These are phyloP conservation scores for Ustilago xerochloae DNA, from an alignment of 1,284 basidiomycete species.

Conservation along the genomic window DNA sequence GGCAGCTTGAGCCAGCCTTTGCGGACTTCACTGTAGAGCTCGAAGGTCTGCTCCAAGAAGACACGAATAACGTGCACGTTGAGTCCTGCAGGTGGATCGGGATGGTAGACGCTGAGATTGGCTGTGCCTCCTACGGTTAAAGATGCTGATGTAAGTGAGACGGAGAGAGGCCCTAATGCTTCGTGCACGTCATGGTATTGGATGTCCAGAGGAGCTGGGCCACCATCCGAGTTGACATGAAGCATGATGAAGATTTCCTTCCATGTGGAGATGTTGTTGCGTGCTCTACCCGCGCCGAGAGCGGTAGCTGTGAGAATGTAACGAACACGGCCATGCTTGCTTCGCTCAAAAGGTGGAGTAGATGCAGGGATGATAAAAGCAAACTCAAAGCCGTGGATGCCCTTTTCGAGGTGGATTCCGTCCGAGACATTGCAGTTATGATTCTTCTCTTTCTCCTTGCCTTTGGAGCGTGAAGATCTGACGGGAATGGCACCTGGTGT, in stretches of 20 bases:
- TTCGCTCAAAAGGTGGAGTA: constrained; percentile 62
- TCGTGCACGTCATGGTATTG: constrained; percentile 65
- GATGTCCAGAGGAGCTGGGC: constrained; percentile 63
- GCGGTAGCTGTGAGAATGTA: constrained; percentile 64
- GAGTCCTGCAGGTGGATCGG: constrained; percentile 61
- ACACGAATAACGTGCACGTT: constrained; percentile 63
- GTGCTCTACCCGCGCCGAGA: constrained; percentile 59
- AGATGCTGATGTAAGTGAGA: constrained; percentile 60
- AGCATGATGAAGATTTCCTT: constrained; percentile 66
- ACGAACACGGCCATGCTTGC: constrained; percentile 61
- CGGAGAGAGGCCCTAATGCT: constrained; percentile 58
- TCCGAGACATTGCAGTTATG: constrained; percentile 29
- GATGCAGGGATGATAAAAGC: constrained; percentile 66
- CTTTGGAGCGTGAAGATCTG: constrained; percentile 30
- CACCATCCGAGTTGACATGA: constrained; percentile 59
- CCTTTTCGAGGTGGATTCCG: constrained; percentile 58
- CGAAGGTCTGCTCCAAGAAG: constrained; percentile 65
- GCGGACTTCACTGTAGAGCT: constrained; percentile 58
- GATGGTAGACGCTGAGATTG: constrained; percentile 58
- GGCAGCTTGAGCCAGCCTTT: constrained; percentile 62
- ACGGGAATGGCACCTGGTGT: constrained; percentile 28
- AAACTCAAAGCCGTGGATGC: constrained; percentile 66
- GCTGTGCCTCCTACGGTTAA: constrained; percentile 65
- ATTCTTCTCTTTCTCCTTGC: constrained; percentile 49
- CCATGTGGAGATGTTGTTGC: constrained; percentile 53